Evolutionary conservation across 192 early-diverging fungal genomes (phyloP), one percentile per base, ranked within the genome.

Genomic region (Lobosporangium transversale): DNA sequence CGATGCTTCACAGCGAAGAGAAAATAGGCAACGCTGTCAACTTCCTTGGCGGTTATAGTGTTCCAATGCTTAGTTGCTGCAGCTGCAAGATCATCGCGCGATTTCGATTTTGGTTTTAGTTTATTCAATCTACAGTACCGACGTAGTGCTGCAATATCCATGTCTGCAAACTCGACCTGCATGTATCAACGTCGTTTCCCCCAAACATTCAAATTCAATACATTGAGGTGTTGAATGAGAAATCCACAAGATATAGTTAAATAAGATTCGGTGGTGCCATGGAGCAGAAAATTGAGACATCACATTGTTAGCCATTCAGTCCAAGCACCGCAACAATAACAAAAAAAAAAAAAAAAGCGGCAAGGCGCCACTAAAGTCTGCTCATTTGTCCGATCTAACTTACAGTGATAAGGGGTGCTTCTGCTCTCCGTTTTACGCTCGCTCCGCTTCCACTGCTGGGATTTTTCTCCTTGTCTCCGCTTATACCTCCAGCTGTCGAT

Each of bases 1-100:
- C 73, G 73, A 52, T 76, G 73, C 31, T 76, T 76, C 30, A 76
- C 73, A 4, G 73, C 63, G 62, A 76, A 76, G 33, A 76, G 58
- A 57, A 76, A 76, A 58, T 76, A 76, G 36, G 73, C 73, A 26
- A 76, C 73, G 43, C 64, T 67, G 33, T 76, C 73, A 27, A 76
- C 20, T 26, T 76, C 73, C 29, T 76, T 66, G 48, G 47, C 58
- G 15, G 44, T 49, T 21, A 62, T 53, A 14, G 12, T 47, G 29
- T 67, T 66, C 64, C 63, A 76, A 40, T 76, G 73, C 18, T 62
- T 66, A n/a, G 49, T 56, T 21, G 73, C 73, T 43, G 40, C 65
- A 4, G 59, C 10, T 3, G 31, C 65, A 15, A 76, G 52, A 31
- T 66, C 73, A 1, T 76, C 73, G n/a, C 47, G 64, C n/a, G 58